Evolutionary conservation across 2,329 filamentous ascomycete species (phyloP).

Genomic region (Fusarium heterosporum): DNA sequence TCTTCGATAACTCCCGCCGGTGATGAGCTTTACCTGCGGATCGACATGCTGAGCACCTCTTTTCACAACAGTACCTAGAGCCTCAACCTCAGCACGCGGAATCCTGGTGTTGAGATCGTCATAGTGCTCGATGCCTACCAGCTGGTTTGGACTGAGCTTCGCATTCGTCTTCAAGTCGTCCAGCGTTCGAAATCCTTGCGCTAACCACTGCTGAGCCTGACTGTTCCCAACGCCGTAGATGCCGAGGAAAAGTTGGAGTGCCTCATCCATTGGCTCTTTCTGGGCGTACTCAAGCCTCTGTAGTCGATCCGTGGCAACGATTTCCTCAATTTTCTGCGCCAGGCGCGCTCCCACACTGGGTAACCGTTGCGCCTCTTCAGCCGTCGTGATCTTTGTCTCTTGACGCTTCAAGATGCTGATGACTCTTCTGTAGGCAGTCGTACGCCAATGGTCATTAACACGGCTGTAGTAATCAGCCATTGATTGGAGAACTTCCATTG

Average conservation of each 20-base stretch:
- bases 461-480: constrained; percentile 84
- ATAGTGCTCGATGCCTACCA: constrained; percentile 82
- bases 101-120: constrained; percentile 83
- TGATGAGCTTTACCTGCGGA: constrained; percentile 72
- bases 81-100: constrained; percentile 78
- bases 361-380: constrained; percentile 74
- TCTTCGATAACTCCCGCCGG: constrained; percentile 87
- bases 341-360: constrained; percentile 78
- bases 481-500: constrained; percentile 80
- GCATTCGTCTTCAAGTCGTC: constrained; percentile 74
- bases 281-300: constrained; percentile 77
- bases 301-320: constrained; percentile 78
- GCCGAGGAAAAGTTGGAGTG: constrained; percentile 76
- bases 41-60: constrained; percentile 71
- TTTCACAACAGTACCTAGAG: constrained; percentile 74
- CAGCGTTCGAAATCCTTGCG: constrained; percentile 78
- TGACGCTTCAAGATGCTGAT: constrained; percentile 79
- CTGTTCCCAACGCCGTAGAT: constrained; percentile 82
- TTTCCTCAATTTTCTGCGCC: constrained; percentile 90
- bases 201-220: constrained; percentile 80
- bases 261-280: constrained; percentile 72
- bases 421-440: constrained; percentile 79
- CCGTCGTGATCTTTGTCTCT: constrained; percentile 71
- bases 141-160: constrained; percentile 75
- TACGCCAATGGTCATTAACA: constrained; percentile 82